Base-by-base conservation (phyloP, 176 grass and related monocot species). In the Oryza rufipogon region DNA sequence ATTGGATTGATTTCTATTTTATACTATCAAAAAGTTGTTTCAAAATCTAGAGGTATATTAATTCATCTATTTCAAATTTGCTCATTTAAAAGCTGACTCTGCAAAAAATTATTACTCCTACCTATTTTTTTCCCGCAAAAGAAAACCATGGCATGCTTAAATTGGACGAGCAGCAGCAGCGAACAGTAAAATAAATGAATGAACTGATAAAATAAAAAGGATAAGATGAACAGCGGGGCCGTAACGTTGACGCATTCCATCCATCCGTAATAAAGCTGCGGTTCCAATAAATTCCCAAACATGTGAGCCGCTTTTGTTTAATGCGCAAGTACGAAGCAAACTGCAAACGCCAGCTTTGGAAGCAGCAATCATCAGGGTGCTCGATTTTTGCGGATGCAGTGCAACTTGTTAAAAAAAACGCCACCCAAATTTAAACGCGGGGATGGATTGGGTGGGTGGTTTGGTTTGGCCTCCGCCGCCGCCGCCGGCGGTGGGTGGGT, bases 231-330 rank as follows among this genome's bases (percentile, higher is more conserved):
- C 20, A 22, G 32, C 32, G 66, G 70, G 54, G 19, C 17, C 65
- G 81, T 91, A 66, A 91, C 85, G 85, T 39, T 66, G 71, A 91
- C 81, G 89, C 89, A 0, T 81, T 81, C 81, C 23, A 44, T 44
- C 42, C 42, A 44, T 44, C 42, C 38, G 38, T 7, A 44, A 54
- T 47, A 73, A 68, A 23, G 68, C 25, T 80, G 72, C 64, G 42
- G 7, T 13, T 17, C n/a, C 64, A 70, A 80, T 81, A 76, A n/a
- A 60, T 33, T 17, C 34, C 73, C 8, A 67, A 66, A 30, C 39
- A 20, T 52, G 56, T 66, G 45, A 45, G 45, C 9, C 6, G n/a
- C 47, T 30, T 66, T 85, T 76, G n/a, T 77, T 84, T 71, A 70
- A 64, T 54, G 28, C 19, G 64, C 28, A 74, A 68, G 86, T 79